Evolutionary conservation across 2,329 filamentous ascomycete genomes (phyloP), one percentile per base, ranked within the genome.

Genomic region (Aureobasidium sp.): DNA sequence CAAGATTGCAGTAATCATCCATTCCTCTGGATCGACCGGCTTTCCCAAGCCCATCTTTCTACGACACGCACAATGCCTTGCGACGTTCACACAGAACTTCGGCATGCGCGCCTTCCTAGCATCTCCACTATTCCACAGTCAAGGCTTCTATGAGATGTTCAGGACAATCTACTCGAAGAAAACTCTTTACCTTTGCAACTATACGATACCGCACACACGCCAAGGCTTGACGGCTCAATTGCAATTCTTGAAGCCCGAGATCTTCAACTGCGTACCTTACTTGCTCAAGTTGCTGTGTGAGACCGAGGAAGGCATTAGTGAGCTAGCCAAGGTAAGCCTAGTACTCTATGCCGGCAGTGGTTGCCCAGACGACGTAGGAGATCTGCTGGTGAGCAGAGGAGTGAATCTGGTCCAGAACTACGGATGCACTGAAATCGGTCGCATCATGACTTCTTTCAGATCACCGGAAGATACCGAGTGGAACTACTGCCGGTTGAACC

Each of bases 251-350:
- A 69, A 67, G 61, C 71, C 68, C 78, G 66, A 87, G 59, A 79
- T 82, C n/a, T 80, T 88, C 36, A 80, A 86, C 62, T 80, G 77
- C 2, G 86, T 88, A 0, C 86, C 86, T 0, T 88, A 87, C 65
- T 80, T 83, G 0, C 70, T 89, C 20, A 87, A 88, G 67, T 72
- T 89, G 0, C 75, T 88, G 1, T 80, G 80, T 0, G 86, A 88
- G 68, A 78, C 79, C 0, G 74, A 81, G 0, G 77, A 80, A 20
- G 86, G 85, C 27, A 67, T 73, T 17, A 57, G 66, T 26, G 63
- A 66, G 15, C 64, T 74, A 15, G 68, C 69, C 4, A 64, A 61
- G 23, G 63, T 68, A 8, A 66, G 70, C 13, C 62, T 72, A 27
- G 71, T 74, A 1, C 66, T 73, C 32, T 73, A 69, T 51, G 71